Conservation (phyloP, 2,329 filamentous ascomycete species). For the Cladosporium phlei region DNA sequence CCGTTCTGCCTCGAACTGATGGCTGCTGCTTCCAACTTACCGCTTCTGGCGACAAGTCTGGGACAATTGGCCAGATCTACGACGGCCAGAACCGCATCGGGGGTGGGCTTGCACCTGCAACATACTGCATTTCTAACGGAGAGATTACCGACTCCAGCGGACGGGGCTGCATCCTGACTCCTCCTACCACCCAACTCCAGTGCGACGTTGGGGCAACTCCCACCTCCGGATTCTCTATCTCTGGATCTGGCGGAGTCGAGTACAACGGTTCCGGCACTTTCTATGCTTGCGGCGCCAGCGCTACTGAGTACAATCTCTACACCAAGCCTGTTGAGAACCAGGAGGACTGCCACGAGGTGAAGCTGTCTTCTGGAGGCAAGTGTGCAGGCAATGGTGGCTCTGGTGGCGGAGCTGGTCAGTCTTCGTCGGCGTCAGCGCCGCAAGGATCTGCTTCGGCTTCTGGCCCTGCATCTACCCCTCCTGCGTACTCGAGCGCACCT, state of each 20-base stretch:
- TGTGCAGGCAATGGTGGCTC: slow-evolving; percentile 14
- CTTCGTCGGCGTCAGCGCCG: no score
- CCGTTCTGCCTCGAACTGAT: slow-evolving; percentile 16
- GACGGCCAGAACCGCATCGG: slow-evolving; percentile 55
- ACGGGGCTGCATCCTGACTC: slow-evolving; percentile 60
- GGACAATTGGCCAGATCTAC: slow-evolving; percentile 19
- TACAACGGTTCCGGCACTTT: slow-evolving; percentile 52
- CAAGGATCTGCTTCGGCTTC: no score
- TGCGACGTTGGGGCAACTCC: slow-evolving; percentile 54
- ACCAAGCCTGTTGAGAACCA: slow-evolving; percentile 18
- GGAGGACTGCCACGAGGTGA: slow-evolving; percentile 18
- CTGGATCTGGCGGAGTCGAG: slow-evolving; percentile 46
- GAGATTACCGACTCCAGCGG: slow-evolving; percentile 52
- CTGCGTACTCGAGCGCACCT: no score
- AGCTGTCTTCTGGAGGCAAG: slow-evolving; percentile 20
- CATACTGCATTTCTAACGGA: slow-evolving; percentile 50
- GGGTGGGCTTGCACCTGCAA: slow-evolving; percentile 36
- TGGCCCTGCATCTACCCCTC: no score
- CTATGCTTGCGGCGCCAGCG: slow-evolving; percentile 56
- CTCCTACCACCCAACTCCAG: slow-evolving; percentile 56
- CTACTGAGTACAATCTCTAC: slow-evolving; percentile 37
- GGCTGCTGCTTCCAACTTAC: slow-evolving; percentile 21
- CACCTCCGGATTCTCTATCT: slow-evolving; percentile 53
- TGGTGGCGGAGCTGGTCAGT: no score
- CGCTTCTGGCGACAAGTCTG: slow-evolving; percentile 20